Percentiles rank a stretch among this genome's conserved stretches.
These are phyloP conservation scores for Tarenaya hassleriana DNA, from an alignment of 345 rosid species.

Conservation along the genomic window DNA sequence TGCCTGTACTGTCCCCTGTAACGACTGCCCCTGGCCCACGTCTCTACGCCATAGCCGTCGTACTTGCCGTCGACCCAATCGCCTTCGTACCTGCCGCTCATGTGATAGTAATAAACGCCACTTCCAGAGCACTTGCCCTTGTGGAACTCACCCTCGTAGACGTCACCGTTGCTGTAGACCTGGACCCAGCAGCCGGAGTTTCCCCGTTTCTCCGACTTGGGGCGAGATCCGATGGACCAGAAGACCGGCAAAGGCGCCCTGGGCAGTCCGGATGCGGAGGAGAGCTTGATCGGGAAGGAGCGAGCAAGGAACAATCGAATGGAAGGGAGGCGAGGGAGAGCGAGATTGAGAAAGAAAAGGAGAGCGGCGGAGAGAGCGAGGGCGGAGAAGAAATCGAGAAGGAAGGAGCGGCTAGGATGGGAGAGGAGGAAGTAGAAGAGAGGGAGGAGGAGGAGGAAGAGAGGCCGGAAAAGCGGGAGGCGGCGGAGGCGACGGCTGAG, in stretches of 20 bases:
- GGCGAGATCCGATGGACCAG: conserved; percentile 86
- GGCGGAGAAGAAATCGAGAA: conserved; percentile 80
- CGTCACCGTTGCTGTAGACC: conserved; percentile 82
- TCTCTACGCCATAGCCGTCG: conserved; percentile 88
- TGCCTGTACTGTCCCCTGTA: conserved; percentile 81
- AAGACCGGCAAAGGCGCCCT: conserved; percentile 62
- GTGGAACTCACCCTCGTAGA: conserved; percentile 82
- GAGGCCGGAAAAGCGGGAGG: conserved; percentile 52
- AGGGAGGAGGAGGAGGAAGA: conserved; percentile 62
- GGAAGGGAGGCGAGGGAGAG: conserved; percentile 77
- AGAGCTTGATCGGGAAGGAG: conserved; percentile 65
- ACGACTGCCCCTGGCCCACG: conserved; percentile 95
- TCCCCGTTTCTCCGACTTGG: conserved; percentile 50
- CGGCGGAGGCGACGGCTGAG: conserved; percentile 20
- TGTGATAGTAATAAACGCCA: conserved; percentile 80
- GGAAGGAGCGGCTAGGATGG: conserved; percentile 68
- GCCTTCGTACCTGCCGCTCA: conserved; percentile 91
- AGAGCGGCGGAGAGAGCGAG: conserved; percentile 78
- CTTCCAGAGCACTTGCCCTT: conserved; percentile 84
- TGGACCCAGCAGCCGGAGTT: conserved; percentile 90
- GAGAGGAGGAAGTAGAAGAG: conserved; percentile 76
- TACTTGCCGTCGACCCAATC: conserved; percentile 95
- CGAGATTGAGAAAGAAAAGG: conserved; percentile 61
- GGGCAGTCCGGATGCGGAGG: conserved; percentile 25
- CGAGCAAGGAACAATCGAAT: conserved; percentile 73